Evolutionary conservation across 352 stramenopile genomes (phyloP).

Genomic region (Pythium oligandrum): DNA sequence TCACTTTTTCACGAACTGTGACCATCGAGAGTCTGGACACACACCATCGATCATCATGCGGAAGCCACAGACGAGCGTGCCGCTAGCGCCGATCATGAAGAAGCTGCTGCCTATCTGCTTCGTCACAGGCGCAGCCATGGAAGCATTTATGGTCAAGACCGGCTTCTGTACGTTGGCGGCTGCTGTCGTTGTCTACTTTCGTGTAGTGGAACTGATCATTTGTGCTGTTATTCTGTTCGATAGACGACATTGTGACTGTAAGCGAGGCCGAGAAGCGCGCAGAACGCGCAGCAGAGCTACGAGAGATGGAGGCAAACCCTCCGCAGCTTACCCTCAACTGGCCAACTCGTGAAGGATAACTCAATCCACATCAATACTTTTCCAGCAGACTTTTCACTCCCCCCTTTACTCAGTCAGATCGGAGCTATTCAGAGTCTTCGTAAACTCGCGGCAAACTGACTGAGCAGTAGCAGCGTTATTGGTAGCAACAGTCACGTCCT

Average conservation of each 20-base stretch:
- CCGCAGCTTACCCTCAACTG: constrained; percentile 16
- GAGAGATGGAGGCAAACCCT: constrained; percentile 28
- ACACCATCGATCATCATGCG: constrained; percentile 4
- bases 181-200: constrained; percentile 2
- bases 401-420: no score
- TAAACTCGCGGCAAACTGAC: no score
- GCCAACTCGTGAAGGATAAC: constrained; percentile 14
- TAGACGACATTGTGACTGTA: constrained; percentile 79
- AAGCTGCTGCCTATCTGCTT: constrained; percentile 86
- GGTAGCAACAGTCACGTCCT: no score
- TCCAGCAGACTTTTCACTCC: no score
- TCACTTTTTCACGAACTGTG: no score
- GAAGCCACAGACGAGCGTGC: constrained; percentile 18
- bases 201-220: constrained; percentile 5
- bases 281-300: constrained; percentile 48
- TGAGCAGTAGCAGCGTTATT: no score
- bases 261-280: constrained; percentile 73
- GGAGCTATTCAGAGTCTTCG: no score
- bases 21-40: not conserved
- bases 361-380: no score
- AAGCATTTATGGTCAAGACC: constrained; percentile 89
- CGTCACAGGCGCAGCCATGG: constrained; percentile 74
- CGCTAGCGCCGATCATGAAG: constrained; percentile 67
- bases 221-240: constrained; percentile 8
- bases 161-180: constrained; percentile 64